phyloP scores from a whole-genome alignment of 495 filamentous ascomycete species.

The Symbiotaphrina buchneri region DNA sequence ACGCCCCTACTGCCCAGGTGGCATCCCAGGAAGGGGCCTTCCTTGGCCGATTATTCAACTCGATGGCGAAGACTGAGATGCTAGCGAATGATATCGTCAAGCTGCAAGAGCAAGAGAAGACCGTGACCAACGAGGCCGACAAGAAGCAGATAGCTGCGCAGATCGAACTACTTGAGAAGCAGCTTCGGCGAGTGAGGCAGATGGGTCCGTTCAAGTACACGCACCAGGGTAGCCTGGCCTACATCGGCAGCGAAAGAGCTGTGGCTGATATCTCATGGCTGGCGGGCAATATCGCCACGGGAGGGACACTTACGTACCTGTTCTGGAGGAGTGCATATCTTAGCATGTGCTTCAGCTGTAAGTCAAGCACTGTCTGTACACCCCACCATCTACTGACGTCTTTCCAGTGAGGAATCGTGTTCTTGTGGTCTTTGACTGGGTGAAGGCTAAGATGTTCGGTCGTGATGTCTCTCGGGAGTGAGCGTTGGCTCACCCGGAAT shows the following conservation, averaged over 20 bases:
- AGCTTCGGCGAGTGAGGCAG: slow-evolving; percentile 73
- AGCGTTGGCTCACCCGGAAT: too few species aligned
- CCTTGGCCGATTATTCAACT: slow-evolving; percentile 90
- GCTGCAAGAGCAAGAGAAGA: slow-evolving; percentile 37
- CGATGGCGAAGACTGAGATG: slow-evolving; percentile 75
- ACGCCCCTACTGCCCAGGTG: slow-evolving; percentile 93
- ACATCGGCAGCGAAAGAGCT: slow-evolving; percentile 94
- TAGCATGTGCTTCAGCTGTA: slow-evolving; percentile 99
- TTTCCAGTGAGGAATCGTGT: slow-evolving; percentile 64
- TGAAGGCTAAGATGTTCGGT: slow-evolving; percentile 87
- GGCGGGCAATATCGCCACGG: slow-evolving; percentile 81
- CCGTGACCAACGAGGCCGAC: slow-evolving; percentile 31
- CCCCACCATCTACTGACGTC: not conserved
- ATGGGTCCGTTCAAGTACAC: slow-evolving; percentile 95
- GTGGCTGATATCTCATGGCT: slow-evolving; percentile 96
- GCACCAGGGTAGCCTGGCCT: slow-evolving; percentile 88
- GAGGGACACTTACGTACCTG: slow-evolving; percentile 61
- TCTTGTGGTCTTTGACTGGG: slow-evolving; percentile 81
- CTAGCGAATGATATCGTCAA: slow-evolving; percentile 49
- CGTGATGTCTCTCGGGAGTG: slow-evolving; percentile 91
- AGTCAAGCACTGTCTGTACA: slow-evolving; percentile 16
- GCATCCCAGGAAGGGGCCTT: slow-evolving; percentile 91
- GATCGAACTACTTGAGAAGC: slow-evolving; percentile 68
- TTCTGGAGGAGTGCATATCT: slow-evolving; percentile 97
- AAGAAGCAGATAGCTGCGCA: slow-evolving; percentile 34